These are phyloP conservation scores for Podaxis pistillaris DNA, from an alignment of 768 basidiomycete species.

Conservation along the genomic window DNA sequence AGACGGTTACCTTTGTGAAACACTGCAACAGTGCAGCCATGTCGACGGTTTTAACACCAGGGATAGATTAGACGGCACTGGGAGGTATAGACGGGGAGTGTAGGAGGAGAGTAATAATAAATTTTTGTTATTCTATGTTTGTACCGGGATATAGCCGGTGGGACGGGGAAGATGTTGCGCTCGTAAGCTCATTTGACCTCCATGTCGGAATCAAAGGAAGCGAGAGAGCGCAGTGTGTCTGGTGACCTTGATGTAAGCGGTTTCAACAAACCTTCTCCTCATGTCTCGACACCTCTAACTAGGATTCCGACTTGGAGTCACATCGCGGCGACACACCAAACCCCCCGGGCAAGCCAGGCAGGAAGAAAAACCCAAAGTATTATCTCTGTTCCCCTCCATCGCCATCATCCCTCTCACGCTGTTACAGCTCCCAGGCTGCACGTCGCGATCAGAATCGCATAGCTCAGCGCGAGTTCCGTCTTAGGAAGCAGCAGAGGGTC, in stretches of 20 bases:
- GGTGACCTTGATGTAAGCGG: conserved; percentile 52
- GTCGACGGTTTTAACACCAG: too few species aligned
- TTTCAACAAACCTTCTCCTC: background rate
- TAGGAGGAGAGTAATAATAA: background rate
- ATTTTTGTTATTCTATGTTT: conserved; percentile 21
- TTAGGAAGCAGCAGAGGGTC: conserved; percentile 88
- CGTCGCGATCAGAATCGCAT: conserved; percentile 88
- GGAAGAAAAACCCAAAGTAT: conserved; percentile 90
- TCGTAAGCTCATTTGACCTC: conserved; percentile 47
- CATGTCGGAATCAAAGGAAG: conserved; percentile 50
- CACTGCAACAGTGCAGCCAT: background rate
- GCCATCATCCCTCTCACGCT: conserved; percentile 17
- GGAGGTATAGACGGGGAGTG: too few species aligned
- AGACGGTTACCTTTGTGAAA: conserved; percentile 15
- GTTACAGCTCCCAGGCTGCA: conserved; percentile 77
- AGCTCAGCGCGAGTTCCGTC: conserved; percentile 89
- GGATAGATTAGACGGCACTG: too few species aligned
- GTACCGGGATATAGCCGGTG: conserved; percentile 1
- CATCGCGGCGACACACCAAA: conserved; percentile 36
- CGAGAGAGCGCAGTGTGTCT: conserved; percentile 65
- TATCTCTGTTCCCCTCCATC: conserved; percentile 20
- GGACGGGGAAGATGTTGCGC: conserved; percentile 15
- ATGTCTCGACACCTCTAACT: conserved; percentile 1
- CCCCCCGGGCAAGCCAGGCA: conserved; percentile 62
- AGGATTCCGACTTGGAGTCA: conserved; percentile 74